Evolutionary conservation across 2,329 filamentous ascomycete genomes (phyloP).

Genomic region (Colletotrichum echinochloae): DNA sequence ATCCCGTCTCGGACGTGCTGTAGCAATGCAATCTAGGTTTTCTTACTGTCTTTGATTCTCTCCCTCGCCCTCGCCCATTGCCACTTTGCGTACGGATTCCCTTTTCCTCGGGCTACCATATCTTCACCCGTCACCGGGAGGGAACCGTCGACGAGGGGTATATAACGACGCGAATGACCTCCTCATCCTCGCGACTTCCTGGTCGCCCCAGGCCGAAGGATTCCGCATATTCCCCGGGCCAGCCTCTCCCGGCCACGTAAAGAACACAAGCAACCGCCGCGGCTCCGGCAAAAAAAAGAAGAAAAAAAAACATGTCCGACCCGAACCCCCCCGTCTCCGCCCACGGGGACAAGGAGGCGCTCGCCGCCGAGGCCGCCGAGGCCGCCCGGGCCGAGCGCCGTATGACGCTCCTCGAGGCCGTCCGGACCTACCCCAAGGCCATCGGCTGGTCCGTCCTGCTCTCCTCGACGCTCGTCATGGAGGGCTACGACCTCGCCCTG

Average conservation of each 20-base stretch:
- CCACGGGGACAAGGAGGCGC: slow-evolving; percentile 42
- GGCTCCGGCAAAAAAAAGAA: no score
- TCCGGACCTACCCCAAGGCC: slow-evolving; percentile 59
- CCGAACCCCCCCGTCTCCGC: slow-evolving; percentile 24
- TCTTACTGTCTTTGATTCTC: no score
- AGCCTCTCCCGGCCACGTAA: background rate
- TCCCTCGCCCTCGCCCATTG: slow-evolving; percentile 1
- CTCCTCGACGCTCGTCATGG: slow-evolving; percentile 62
- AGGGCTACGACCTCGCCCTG: slow-evolving; percentile 64
- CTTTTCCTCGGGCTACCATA: background rate
- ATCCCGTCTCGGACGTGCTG: slow-evolving; percentile 20
- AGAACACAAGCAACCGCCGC: no score
- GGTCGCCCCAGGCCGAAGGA: slow-evolving; percentile 4
- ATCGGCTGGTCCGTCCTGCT: slow-evolving; percentile 61
- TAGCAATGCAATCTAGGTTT: background rate
- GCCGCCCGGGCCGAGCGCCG: slow-evolving; percentile 55
- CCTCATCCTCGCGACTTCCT: background rate
- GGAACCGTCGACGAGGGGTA: slow-evolving; percentile 23
- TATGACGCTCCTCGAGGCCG: slow-evolving; percentile 55
- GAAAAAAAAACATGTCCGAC: slow-evolving; percentile 44
- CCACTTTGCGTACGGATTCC: slow-evolving; percentile 24
- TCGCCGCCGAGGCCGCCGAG: slow-evolving; percentile 54
- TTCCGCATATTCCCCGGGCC: background rate
- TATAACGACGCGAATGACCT: slow-evolving; percentile 37
- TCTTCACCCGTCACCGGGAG: background rate